Evolutionary conservation across 2,329 filamentous ascomycete genomes (phyloP), one percentile per base, ranked within the genome.

Genomic region (Fusarium buharicum): DNA sequence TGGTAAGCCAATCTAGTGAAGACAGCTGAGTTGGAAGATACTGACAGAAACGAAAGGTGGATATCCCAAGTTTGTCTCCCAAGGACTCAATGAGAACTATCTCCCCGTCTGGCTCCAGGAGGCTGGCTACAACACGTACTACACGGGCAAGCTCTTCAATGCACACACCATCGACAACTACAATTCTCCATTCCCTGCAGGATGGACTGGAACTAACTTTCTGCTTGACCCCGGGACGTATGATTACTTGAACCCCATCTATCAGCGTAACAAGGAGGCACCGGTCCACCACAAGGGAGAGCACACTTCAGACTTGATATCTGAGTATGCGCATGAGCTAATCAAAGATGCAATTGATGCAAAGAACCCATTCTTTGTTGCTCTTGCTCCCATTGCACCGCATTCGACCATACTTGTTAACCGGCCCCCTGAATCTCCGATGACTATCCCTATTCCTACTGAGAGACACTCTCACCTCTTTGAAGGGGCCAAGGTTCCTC

Each of bases 121-220:
- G 4, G 84, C 83, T 0, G 88, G 88, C 0, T 91, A 91, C 70
- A 84, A 85, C 62, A 91, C 89, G 0, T 91, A 90, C 68, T 92
- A 91, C 66, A 85, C 84, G 0, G 90, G 87, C n/a, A 92, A 92
- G 70, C 77, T 91, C 5, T 88, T 89, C 75, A 92, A 92, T 63
- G 79, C 82, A 0, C 87, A 90, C 47, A 84, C 78, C 0, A 77
- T 84, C 2, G 68, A 79, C 1, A 91, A 89, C 55, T 91, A 90
- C 69, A 76, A 88, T 68, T 76, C 78, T 4, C 83, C 87, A 0
- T 80, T 76, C 37, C 79, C 83, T 0, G 79, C 78, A 1, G 88
- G 87, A 1, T 91, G 85, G 79, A 89, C 80, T 12, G 80, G 78
- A 7, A 70, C 61, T 1, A 69, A 70, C 62, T 76, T 77, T 43